Percentiles rank a stretch among this genome's conserved stretches.
Evolutionary conservation across 345 rosid genomes (phyloP).

Genomic region (Hibiscus mutabilis): DNA sequence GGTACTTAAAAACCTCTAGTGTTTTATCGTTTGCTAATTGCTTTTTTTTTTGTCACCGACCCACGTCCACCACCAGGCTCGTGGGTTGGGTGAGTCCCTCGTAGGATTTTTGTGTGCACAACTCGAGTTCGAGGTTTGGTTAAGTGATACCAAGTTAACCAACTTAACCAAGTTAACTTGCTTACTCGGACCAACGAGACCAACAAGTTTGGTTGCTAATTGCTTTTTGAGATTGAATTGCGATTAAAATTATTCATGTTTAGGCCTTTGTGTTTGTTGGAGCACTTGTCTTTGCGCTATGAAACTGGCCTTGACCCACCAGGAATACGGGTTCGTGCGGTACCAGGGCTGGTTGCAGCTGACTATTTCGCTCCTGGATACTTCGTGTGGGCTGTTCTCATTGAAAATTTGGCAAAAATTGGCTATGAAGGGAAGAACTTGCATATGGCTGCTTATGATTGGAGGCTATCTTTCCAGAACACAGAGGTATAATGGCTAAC

Average conservation of each 20-base stretch:
- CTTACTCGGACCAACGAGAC: no score
- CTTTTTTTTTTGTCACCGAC: no score
- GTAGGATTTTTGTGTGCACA: no score
- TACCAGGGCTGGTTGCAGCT: constrained; percentile 51
- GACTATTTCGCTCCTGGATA: constrained; percentile 56
- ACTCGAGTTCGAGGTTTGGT: no score
- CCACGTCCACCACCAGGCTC: no score
- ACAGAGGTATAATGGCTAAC: constrained; percentile 38
- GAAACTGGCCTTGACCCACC: constrained; percentile 80
- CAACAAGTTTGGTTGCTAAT: background rate
- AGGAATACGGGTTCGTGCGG: constrained; percentile 54
- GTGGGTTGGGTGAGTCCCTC: no score
- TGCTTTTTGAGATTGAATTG: constrained; percentile 1
- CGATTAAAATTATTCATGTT: constrained; percentile 6
- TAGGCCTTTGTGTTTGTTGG: constrained; percentile 71
- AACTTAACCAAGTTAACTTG: no score
- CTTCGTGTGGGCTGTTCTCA: constrained; percentile 69
- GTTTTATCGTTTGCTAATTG: background rate
- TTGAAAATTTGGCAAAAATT: constrained; percentile 66
- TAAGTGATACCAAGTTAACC: no score
- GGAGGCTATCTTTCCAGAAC: constrained; percentile 65
- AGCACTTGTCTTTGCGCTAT: constrained; percentile 59
- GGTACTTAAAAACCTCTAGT: constrained; percentile 24
- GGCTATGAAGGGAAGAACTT: constrained; percentile 73
- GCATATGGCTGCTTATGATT: constrained; percentile 63